These are phyloP conservation scores for Celoporthe dispersa DNA, from an alignment of 2,329 filamentous ascomycete genomes.

Conservation along the genomic window DNA sequence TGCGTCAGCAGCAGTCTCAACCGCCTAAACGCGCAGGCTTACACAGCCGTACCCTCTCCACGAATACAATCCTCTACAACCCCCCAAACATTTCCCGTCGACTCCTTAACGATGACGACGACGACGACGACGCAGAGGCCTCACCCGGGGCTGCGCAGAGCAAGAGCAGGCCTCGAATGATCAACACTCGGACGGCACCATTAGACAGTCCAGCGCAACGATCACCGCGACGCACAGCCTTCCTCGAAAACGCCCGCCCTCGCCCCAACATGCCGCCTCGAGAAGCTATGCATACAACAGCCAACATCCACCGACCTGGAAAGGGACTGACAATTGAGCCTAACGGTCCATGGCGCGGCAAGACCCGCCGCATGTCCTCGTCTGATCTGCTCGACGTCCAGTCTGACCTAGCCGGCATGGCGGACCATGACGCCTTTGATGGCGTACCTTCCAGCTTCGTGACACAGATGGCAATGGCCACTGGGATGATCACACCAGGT, in stretches of 20 bases:
- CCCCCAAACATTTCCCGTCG: slow-evolving; percentile 47
- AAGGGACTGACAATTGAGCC: slow-evolving; percentile 55
- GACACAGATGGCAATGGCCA: slow-evolving; percentile 77
- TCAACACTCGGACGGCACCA: slow-evolving; percentile 45
- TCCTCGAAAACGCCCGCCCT: slow-evolving; percentile 53
- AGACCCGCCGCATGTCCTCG: slow-evolving; percentile 58
- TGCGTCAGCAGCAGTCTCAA: slow-evolving; percentile 33
- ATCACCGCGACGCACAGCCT: slow-evolving; percentile 52
- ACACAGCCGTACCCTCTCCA: slow-evolving; percentile 77
- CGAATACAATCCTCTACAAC: slow-evolving; percentile 83
- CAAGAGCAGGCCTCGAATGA: slow-evolving; percentile 40
- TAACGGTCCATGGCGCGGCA: slow-evolving; percentile 43
- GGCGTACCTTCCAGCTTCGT: slow-evolving; percentile 77
- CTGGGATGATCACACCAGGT: slow-evolving; percentile 57
- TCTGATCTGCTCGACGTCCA: slow-evolving; percentile 64
- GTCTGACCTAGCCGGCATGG: slow-evolving; percentile 69
- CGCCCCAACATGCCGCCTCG: slow-evolving; percentile 60
- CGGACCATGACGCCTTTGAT: slow-evolving; percentile 63
- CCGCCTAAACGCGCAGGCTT: slow-evolving; percentile 44
- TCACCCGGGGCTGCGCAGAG: slow-evolving; percentile 42
- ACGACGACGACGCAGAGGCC: slow-evolving; percentile 45
- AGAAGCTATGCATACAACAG: slow-evolving; percentile 58
- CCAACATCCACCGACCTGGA: slow-evolving; percentile 52
- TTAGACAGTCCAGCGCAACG: slow-evolving; percentile 47
- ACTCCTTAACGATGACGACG: slow-evolving; percentile 35